Conservation (phyloP, 148 eudicot genomes). For the Polygonum aviculare region DNA sequence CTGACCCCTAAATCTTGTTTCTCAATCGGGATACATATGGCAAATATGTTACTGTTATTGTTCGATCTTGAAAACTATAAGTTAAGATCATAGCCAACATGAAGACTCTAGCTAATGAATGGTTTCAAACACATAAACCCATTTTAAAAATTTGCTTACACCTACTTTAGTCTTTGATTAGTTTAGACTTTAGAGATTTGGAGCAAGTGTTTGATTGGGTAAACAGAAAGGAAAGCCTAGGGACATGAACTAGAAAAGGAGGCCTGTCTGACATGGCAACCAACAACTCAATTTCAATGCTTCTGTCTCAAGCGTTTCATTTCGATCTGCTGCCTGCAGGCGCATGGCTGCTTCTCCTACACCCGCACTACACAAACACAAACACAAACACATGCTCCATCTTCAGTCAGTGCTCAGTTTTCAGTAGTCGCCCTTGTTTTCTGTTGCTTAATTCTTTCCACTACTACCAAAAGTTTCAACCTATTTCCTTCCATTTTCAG, state of each 20-base stretch:
- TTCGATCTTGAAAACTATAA: neutral
- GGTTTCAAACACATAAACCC: neutral
- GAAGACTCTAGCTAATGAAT: neutral
- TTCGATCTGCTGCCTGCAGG: neutral
- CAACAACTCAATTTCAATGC: neutral
- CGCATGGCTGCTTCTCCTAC: neutral
- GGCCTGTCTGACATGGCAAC: neutral
- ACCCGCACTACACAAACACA: neutral
- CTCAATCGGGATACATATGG: too few relatives aligned
- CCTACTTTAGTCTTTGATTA: neutral
- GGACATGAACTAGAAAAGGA: neutral
- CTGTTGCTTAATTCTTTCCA: too few relatives aligned
- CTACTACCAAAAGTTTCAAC: neutral
- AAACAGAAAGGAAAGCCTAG: slow-evolving; percentile 3
- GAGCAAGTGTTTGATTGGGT: neutral
- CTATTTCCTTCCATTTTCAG: neutral
- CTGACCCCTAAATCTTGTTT: too few relatives aligned
- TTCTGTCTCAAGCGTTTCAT: neutral
- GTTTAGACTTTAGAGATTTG: neutral
- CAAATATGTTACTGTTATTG: too few relatives aligned
- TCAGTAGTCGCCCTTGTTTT: too few relatives aligned
- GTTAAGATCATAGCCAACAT: neutral
- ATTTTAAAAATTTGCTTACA: neutral
- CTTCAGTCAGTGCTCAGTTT: too few relatives aligned
- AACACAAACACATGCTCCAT: neutral